Evolutionary conservation across 345 rosid species (phyloP), one percentile per base, ranked within the genome.

Genomic region (Aquilaria sinensis): DNA sequence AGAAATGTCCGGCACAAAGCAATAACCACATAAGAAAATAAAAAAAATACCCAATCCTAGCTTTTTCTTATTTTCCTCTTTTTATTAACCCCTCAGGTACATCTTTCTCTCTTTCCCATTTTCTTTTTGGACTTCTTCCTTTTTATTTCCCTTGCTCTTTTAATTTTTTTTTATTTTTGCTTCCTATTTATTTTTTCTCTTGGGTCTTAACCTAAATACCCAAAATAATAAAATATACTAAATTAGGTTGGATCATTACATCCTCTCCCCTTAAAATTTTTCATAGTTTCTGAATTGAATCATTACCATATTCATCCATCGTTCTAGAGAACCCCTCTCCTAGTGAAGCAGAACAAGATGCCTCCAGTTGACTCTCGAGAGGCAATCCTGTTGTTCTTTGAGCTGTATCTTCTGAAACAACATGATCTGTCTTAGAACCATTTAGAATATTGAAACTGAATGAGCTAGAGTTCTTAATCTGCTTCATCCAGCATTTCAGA

Each of bases 401-500:
- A 54, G 63, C 70, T 49, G 62, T 51, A 64, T 84, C 77, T 76
- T 77, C 64, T n/a, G 67, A 51, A 52, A 80, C 56, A 49, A 78
- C 70, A 57, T 71, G 58, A 41, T 43, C 51, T 34, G 62, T 72
- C 74, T 56, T 43, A 58, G 78, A 64, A 59, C 48, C 69, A 43
- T 68, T 79, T 49, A 51, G 68, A 37, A 60, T 56, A 43, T 54
- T 52, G 56, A 72, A 64, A 64, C 78, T 74, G 59, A 65, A 69
- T 51, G 69, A 66, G 60, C 64, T 63, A 62, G 81, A 66, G 71
- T 80, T 85, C 66, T 73, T 75, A 34, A 80, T 70, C 84, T 90
- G 96, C 66, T 86, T 90, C 79, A 86, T 79, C 97, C 97, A 94
- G 74, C 96, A 94, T 82, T 82, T 94, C 47, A 94, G 66, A 81